Conservation (phyloP, 2,329 filamentous ascomycete genomes). For the Hymenoscyphus occultus region DNA sequence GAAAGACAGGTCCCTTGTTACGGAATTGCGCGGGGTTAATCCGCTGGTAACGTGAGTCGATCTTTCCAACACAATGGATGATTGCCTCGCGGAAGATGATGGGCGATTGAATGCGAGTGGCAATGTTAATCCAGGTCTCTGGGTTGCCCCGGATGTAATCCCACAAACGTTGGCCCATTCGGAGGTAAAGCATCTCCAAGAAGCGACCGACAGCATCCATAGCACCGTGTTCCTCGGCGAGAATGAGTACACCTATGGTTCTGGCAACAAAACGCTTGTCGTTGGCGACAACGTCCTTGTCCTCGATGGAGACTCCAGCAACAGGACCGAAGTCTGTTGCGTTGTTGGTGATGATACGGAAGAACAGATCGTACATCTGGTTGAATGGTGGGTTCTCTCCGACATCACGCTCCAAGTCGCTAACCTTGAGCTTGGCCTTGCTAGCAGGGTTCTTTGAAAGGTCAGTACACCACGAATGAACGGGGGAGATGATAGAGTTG, state of each 20-base stretch:
- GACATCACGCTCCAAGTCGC: background rate
- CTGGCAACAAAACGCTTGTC: conserved; percentile 22
- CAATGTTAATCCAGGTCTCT: conserved; percentile 30
- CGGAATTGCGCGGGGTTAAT: conserved; percentile 19
- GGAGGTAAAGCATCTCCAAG: conserved; percentile 31
- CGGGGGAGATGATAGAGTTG: background rate
- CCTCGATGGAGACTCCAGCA: conserved; percentile 25
- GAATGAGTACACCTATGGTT: conserved; percentile 24
- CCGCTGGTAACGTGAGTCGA: conserved; percentile 16
- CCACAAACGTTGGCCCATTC: conserved; percentile 30
- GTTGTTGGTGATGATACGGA: conserved; percentile 15
- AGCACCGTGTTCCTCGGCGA: conserved; percentile 24
- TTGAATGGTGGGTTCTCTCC: conserved; percentile 16
- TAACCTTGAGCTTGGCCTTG: background rate
- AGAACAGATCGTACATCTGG: conserved; percentile 33
- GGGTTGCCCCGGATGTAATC: conserved; percentile 21
- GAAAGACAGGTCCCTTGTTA: conserved; percentile 13
- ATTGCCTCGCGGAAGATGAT: conserved; percentile 34
- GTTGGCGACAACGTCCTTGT: conserved; percentile 15
- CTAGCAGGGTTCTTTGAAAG: conserved; percentile 1
- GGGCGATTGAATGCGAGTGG: conserved; percentile 26
- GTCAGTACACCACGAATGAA: background rate
- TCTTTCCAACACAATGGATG: conserved; percentile 30
- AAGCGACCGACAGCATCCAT: conserved; percentile 20
- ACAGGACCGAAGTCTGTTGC: background rate